These are phyloP conservation scores for Cudoniella acicularis DNA, from an alignment of 495 filamentous ascomycete genomes.

Conservation along the genomic window DNA sequence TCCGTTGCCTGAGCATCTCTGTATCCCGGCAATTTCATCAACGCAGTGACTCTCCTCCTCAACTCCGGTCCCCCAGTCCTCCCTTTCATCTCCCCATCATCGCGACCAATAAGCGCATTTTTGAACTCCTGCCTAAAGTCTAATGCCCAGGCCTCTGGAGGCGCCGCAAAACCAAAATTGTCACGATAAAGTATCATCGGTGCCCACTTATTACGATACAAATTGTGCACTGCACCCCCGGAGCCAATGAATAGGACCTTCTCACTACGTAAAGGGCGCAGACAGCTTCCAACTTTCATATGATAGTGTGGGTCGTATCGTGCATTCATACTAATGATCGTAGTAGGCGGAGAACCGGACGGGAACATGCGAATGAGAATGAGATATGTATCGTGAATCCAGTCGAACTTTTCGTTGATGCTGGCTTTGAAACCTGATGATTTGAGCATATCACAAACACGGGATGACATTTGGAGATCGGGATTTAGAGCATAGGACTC, in stretches of 20 bases:
- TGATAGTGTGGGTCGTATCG: slow-evolving; percentile 61
- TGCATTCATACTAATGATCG: slow-evolving; percentile 53
- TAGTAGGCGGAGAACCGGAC: slow-evolving; percentile 50
- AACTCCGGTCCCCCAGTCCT: slow-evolving; percentile 43
- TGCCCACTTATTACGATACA: slow-evolving; percentile 59
- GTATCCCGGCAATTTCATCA: slow-evolving; percentile 60
- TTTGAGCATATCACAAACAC: slow-evolving; percentile 41
- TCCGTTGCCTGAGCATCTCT: slow-evolving; percentile 61
- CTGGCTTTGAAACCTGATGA: slow-evolving; percentile 46
- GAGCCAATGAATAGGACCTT: slow-evolving; percentile 54
- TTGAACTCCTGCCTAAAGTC: slow-evolving; percentile 59
- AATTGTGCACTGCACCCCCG: slow-evolving; percentile 60
- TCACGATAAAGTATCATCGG: slow-evolving; percentile 56
- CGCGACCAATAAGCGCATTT: slow-evolving; percentile 43
- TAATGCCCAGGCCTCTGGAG: slow-evolving; percentile 52
- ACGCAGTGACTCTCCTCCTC: slow-evolving; percentile 43
- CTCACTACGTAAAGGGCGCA: slow-evolving; percentile 46
- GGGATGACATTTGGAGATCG: slow-evolving; percentile 44
- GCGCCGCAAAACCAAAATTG: slow-evolving; percentile 54
- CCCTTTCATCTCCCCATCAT: no score
- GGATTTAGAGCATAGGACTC: slow-evolving; percentile 51
- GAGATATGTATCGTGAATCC: slow-evolving; percentile 64
- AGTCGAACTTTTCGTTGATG: slow-evolving; percentile 49
- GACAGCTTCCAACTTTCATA: slow-evolving; percentile 46
- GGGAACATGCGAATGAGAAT: slow-evolving; percentile 64